Evolutionary conservation across 1,139 yeast species (phyloP).

Genomic region (Yamadazyma siamensis): DNA sequence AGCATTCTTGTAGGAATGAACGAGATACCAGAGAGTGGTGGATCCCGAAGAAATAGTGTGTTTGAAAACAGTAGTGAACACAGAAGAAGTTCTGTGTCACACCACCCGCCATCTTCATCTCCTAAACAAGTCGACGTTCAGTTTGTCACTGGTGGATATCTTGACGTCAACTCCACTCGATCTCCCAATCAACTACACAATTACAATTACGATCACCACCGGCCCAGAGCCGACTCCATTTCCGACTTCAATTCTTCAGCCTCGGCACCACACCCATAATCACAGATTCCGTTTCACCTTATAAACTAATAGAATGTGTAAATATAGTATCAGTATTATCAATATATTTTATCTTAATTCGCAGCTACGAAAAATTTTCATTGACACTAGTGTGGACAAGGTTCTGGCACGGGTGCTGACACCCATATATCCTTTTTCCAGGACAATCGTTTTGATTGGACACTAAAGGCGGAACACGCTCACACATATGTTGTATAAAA

Average conservation of each 20-base stretch:
- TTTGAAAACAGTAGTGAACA: constrained; percentile 6
- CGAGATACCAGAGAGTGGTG: constrained; percentile 6
- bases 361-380: constrained; percentile 4
- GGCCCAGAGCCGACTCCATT: constrained; percentile 2
- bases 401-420: constrained; percentile 13
- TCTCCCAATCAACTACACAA: too few relatives aligned
- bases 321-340: too few relatives aligned
- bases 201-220: too few relatives aligned
- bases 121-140: constrained; percentile 1
- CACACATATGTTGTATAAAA: constrained; percentile 15
- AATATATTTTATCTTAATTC: too few relatives aligned
- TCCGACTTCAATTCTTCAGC: constrained; percentile 1
- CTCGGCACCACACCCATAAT: too few relatives aligned
- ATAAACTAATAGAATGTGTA: too few relatives aligned
- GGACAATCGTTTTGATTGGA: constrained; percentile 46
- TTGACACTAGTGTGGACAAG: constrained; percentile 1
- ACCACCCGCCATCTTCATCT: constrained; percentile 15
- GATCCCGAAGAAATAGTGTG: constrained; percentile 14
- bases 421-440: constrained; percentile 34
- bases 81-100: constrained; percentile 15
- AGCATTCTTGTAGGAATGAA: constrained; percentile 81
- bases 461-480: constrained; percentile 32
- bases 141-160: constrained; percentile 9
- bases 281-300: too few relatives aligned
- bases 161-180: too few relatives aligned